Evolutionary conservation across 495 filamentous ascomycete species (phyloP).

Genomic region (Terfezia boudieri): DNA sequence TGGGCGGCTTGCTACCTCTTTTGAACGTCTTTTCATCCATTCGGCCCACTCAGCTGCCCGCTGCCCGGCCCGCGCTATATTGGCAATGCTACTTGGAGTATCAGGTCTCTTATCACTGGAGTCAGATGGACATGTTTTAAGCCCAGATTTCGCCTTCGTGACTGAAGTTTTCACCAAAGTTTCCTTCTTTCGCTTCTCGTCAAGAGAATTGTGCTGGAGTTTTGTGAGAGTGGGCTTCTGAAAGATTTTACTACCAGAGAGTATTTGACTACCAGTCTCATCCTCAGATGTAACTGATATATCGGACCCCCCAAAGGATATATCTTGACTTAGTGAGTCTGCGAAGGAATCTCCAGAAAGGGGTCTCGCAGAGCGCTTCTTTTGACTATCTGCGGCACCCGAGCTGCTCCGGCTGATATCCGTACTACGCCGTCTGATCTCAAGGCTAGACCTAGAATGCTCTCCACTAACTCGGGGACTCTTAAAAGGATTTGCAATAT

Average conservation of each 20-base stretch:
- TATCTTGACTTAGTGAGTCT: not conserved
- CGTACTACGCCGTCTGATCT: too few relatives aligned
- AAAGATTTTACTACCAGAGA: not conserved
- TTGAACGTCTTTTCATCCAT: constrained; percentile 53
- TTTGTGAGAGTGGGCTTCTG: not conserved
- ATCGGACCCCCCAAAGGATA: not conserved
- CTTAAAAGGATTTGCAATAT: too few relatives aligned
- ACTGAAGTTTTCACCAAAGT: too few relatives aligned
- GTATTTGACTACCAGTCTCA: not conserved
- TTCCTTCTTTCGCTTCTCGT: too few relatives aligned
- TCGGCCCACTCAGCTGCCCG: constrained; percentile 67
- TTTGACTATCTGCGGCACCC: too few relatives aligned
- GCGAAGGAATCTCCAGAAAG: not conserved
- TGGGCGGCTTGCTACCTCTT: constrained; percentile 75
- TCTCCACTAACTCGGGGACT: too few relatives aligned
- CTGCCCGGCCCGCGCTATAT: constrained; percentile 52
- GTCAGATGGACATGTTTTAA: too few relatives aligned
- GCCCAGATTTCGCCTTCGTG: too few relatives aligned
- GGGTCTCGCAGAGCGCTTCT: too few relatives aligned
- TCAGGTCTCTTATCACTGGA: too few relatives aligned
- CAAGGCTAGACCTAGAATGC: too few relatives aligned
- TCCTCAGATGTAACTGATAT: not conserved
- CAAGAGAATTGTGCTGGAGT: not conserved
- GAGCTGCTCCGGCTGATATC: too few relatives aligned
- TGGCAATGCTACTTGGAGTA: not conserved